phyloP scores from a whole-genome alignment of 805 yeast genomes.

The Lachancea sp. region DNA sequence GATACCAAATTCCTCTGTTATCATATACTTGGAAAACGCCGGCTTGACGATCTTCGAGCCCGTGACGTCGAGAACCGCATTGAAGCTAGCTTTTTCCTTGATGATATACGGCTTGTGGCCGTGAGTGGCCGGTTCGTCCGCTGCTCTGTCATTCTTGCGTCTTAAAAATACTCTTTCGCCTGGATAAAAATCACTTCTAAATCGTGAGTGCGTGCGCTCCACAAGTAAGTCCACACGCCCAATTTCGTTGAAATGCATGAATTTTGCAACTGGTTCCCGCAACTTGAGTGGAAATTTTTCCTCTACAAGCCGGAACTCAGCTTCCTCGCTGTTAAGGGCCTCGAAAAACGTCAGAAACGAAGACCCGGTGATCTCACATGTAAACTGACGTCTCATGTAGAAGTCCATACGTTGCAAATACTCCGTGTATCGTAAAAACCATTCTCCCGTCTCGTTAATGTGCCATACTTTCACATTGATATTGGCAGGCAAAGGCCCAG shows the following conservation, averaged over 20 bases:
- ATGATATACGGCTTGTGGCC: conserved; percentile 44
- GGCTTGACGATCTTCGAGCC: conserved; percentile 38
- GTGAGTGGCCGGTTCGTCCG: background rate
- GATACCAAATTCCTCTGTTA: conserved; percentile 47
- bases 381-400: conserved; percentile 70
- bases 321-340: conserved; percentile 71
- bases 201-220: conserved; percentile 72
- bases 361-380: conserved; percentile 93
- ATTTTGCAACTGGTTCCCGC: conserved; percentile 85
- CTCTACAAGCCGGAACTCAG: conserved; percentile 60
- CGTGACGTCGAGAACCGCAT: conserved; percentile 35
- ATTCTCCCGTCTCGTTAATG: conserved; percentile 82
- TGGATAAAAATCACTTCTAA: conserved; percentile 81
- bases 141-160: conserved; percentile 14
- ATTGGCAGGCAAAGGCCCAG: conserved; percentile 52
- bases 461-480: conserved; percentile 63
- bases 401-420: conserved; percentile 68
- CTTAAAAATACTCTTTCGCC: conserved; percentile 76
- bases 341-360: conserved; percentile 87
- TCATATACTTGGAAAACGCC: conserved; percentile 63
- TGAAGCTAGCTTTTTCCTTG: conserved; percentile 80
- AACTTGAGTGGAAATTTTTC: conserved; percentile 82
- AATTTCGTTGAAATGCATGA: conserved; percentile 71
- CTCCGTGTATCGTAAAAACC: conserved; percentile 73
- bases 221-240: conserved; percentile 82